Conservation (phyloP, 768 basidiomycete species). For the Guyanaporus albipodus region DNA sequence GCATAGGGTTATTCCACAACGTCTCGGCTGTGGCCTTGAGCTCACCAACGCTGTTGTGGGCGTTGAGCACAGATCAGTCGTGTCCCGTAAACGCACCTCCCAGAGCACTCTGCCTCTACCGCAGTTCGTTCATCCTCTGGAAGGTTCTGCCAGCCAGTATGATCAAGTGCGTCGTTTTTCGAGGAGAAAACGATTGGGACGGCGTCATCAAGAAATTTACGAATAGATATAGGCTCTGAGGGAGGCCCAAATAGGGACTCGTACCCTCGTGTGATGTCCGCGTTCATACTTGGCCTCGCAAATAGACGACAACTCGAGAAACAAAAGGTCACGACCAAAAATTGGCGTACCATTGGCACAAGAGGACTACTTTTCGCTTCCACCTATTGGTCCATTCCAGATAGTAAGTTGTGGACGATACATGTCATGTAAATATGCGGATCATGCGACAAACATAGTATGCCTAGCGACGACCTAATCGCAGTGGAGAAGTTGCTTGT, state of each 20-base stretch:
- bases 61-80: neutral
- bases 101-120: conserved; percentile 39
- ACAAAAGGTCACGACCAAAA: neutral
- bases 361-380: too few relatives aligned
- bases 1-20: conserved; percentile 50
- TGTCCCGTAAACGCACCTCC: conserved; percentile 29
- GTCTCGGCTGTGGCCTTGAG: conserved; percentile 41
- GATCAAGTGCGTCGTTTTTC: conserved; percentile 6
- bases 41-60: conserved; percentile 47
- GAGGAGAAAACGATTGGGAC: conserved; percentile 10
- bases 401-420: conserved; percentile 24
- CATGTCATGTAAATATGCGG: conserved; percentile 25
- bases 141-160: conserved; percentile 23
- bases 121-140: conserved; percentile 26
- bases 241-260: conserved; percentile 64
- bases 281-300: conserved; percentile 9
- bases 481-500: conserved; percentile 39
- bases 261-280: conserved; percentile 28
- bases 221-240: conserved; percentile 50
- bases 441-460: conserved; percentile 6
- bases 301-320: neutral
- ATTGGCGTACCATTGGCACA: too few relatives aligned
- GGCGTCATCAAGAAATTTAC: conserved; percentile 40
- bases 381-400: conserved; percentile 18
- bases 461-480: conserved; percentile 21